These are phyloP conservation scores for Hymenoscyphus salicellus DNA, from an alignment of 2,329 filamentous ascomycete genomes.

Conservation along the genomic window DNA sequence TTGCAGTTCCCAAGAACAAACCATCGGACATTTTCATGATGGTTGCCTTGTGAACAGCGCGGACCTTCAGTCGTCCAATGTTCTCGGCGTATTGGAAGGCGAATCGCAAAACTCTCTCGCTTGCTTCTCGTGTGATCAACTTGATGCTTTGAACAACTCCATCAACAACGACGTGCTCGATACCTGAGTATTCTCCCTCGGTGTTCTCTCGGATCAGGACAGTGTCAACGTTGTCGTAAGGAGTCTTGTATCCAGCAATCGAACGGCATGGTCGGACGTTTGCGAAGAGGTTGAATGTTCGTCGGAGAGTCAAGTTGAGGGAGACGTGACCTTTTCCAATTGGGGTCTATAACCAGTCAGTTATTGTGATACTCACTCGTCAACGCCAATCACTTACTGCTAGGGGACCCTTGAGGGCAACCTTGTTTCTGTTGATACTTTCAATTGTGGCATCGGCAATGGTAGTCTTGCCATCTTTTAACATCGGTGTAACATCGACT, in stretches of 20 bases:
- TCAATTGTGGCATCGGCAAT: conserved; percentile 91
- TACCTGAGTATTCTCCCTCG: conserved; percentile 98
- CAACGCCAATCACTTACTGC: conserved; percentile 60
- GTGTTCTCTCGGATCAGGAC: conserved; percentile 99
- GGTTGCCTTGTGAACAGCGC: conserved; percentile 98
- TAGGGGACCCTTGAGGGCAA: conserved; percentile 95
- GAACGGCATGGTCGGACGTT: conserved; percentile 98
- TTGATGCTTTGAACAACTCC: conserved; percentile 99
- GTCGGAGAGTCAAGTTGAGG: conserved; percentile 95
- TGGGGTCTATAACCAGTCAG: conserved; percentile 61
- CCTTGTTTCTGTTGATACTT: conserved; percentile 92
- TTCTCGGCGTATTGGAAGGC: conserved; percentile 97
- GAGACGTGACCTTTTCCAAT: conserved; percentile 99
- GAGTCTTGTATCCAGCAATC: conserved; percentile 95
- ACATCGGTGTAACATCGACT: conserved; percentile 87
- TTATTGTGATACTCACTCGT: conserved; percentile 17
- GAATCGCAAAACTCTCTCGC: conserved; percentile 91
- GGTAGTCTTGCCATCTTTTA: conserved; percentile 93
- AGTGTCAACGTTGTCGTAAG: conserved; percentile 95
- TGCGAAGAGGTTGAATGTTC: conserved; percentile 99
- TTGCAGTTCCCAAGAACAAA: conserved; percentile 87
- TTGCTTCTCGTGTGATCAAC: conserved; percentile 94
- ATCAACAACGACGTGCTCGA: conserved; percentile 96
- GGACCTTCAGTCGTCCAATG: conserved; percentile 93
- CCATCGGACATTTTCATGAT: conserved; percentile 99